Percentiles rank a stretch among this genome's conserved stretches.
Evolutionary conservation across 331 rosid species (phyloP).

Genomic region (Arachis monticola): DNA sequence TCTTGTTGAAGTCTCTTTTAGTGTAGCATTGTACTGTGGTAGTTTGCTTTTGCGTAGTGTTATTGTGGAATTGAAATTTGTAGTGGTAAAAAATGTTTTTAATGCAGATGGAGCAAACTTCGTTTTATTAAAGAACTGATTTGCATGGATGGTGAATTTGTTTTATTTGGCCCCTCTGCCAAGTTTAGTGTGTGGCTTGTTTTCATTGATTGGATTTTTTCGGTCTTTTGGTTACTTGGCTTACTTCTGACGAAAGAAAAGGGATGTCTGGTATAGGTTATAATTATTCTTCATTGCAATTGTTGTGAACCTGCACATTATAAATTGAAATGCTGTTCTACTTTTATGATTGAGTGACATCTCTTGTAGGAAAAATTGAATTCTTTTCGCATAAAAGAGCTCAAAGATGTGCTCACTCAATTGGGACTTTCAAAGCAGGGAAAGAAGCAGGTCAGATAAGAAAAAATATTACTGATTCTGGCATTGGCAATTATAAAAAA

Average conservation of each 20-base stretch:
- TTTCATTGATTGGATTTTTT: constrained; percentile 27
- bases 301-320: too few relatives aligned
- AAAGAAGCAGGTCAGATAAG: constrained; percentile 88
- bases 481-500: not conserved
- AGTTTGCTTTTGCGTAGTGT: not conserved
- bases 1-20: constrained; percentile 2
- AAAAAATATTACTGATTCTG: constrained; percentile 19
- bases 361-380: constrained; percentile 77
- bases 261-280: not conserved
- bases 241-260: not conserved
- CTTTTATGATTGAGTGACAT: constrained; percentile 21
- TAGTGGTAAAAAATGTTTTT: not conserved
- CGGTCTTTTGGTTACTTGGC: constrained; percentile 20
- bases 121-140: not conserved
- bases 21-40: not conserved
- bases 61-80: not conserved
- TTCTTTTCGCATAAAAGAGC: constrained; percentile 93
- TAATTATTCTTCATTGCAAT: not conserved
- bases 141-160: constrained; percentile 1
- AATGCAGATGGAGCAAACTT: constrained; percentile 14
- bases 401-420: constrained; percentile 89
- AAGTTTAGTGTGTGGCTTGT: not conserved
- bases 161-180: not conserved
- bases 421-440: constrained; percentile 97
- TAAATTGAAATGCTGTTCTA: not conserved